These are phyloP conservation scores for Linderina pennispora DNA, from an alignment of 192 early-diverging fungal genomes.

Conservation along the genomic window DNA sequence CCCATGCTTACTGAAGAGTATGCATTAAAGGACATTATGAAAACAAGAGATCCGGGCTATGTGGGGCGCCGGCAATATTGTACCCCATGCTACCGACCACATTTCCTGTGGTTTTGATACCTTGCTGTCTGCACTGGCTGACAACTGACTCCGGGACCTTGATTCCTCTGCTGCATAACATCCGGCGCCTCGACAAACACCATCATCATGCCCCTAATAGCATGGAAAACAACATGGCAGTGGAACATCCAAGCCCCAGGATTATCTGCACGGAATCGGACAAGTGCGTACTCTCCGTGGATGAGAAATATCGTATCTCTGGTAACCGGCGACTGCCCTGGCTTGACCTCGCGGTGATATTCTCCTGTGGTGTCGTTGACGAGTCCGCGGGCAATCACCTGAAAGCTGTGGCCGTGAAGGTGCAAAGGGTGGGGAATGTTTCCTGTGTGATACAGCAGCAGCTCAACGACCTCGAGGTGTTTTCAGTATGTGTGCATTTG, in stretches of 20 bases:
- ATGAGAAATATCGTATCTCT: conserved; percentile 63
- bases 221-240: conserved; percentile 55
- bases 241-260: too few species aligned
- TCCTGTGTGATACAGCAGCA: conserved; percentile 66
- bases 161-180: conserved; percentile 5
- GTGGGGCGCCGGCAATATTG: conserved; percentile 16
- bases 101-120: conserved; percentile 15
- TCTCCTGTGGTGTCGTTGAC: conserved; percentile 15
- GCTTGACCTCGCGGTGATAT: conserved; percentile 28
- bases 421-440: conserved; percentile 66
- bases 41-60: too few species aligned
- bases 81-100: conserved; percentile 17
- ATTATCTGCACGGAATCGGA: too few species aligned
- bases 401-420: conserved; percentile 80
- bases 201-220: conserved; percentile 63
- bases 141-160: conserved; percentile 16
- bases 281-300: conserved; percentile 52
- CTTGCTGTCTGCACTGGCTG: conserved; percentile 21
- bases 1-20: too few species aligned
- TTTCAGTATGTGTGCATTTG: conserved; percentile 55
- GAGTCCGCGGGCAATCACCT: conserved; percentile 56
- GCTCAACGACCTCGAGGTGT: conserved; percentile 58
- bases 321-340: conserved; percentile 8
- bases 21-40: too few species aligned
- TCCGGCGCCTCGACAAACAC: conserved; percentile 40